These are phyloP conservation scores for Rhizopus sp. DNA, from an alignment of 371 early-diverging fungal species.

Conservation along the genomic window DNA sequence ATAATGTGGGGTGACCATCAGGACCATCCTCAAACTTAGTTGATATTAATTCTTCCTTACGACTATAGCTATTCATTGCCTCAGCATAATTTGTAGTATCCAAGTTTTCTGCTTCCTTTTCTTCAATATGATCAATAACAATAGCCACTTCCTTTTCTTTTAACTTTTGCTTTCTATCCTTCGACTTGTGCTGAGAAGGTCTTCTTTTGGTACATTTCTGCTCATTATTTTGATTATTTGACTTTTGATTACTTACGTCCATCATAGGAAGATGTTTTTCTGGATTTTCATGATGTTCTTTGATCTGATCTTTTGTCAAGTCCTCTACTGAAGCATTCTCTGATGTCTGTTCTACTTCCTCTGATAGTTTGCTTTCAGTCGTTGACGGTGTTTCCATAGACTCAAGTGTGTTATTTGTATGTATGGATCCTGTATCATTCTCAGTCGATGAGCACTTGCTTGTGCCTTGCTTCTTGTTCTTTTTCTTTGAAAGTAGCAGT, in stretches of 20 bases:
- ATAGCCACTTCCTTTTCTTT: background rate
- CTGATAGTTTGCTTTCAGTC: too few species aligned
- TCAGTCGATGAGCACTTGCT: too few species aligned
- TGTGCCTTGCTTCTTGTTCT: background rate
- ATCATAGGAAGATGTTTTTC: too few species aligned
- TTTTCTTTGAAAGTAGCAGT: slow-evolving; percentile 18
- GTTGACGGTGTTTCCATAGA: too few species aligned
- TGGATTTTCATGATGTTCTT: background rate
- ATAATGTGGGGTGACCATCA: background rate
- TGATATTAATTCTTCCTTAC: background rate
- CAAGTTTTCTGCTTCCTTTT: background rate
- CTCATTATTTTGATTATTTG: background rate
- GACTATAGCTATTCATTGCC: too few species aligned
- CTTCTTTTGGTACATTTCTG: background rate
- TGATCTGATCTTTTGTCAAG: too few species aligned
- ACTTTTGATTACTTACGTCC: too few species aligned
- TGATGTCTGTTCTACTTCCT: too few species aligned
- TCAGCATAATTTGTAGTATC: background rate
- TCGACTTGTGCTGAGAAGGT: background rate
- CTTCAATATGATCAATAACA: background rate
- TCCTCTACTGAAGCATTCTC: too few species aligned
- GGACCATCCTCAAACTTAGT: background rate
- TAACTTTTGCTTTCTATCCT: background rate
- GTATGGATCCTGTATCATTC: too few species aligned
- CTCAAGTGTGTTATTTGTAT: too few species aligned